Evolutionary conservation across 2,329 filamentous ascomycete genomes (phyloP).

Genomic region (Arthrobotrys sinensis): DNA sequence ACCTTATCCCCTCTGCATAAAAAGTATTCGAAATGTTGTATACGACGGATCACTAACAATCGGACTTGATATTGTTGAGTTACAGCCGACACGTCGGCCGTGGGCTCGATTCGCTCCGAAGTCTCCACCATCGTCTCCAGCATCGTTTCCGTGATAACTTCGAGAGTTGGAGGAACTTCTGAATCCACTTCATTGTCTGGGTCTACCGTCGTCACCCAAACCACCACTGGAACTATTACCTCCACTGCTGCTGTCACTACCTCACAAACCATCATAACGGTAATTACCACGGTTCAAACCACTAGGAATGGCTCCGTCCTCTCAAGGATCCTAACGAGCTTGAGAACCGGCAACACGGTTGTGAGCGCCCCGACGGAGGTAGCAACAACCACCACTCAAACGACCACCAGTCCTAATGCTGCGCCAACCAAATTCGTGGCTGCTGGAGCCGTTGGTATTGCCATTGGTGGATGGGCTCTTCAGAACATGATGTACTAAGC

Average conservation of each 20-base stretch:
- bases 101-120: not conserved
- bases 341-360: not conserved
- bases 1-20: not conserved
- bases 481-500: conserved; percentile 22
- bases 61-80: not conserved
- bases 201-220: not conserved
- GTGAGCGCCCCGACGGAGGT: not conserved
- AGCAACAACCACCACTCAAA: not conserved
- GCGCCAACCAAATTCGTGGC: conserved; percentile 42
- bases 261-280: not conserved
- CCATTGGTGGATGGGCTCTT: conserved; percentile 51
- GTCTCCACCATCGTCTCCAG: not conserved
- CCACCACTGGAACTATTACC: not conserved
- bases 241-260: not conserved
- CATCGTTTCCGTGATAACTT: not conserved
- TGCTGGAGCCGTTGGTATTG: conserved; percentile 35
- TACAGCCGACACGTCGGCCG: not conserved
- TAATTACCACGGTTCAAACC: not conserved
- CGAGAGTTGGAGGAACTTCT: not conserved
- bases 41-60: not conserved
- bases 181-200: not conserved
- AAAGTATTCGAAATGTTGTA: not conserved
- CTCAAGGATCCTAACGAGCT: not conserved
- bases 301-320: conserved; percentile 13
- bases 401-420: conserved; percentile 31